Evolutionary conservation across 306 rosid species (phyloP).

Genomic region (Inga leiocalycina): DNA sequence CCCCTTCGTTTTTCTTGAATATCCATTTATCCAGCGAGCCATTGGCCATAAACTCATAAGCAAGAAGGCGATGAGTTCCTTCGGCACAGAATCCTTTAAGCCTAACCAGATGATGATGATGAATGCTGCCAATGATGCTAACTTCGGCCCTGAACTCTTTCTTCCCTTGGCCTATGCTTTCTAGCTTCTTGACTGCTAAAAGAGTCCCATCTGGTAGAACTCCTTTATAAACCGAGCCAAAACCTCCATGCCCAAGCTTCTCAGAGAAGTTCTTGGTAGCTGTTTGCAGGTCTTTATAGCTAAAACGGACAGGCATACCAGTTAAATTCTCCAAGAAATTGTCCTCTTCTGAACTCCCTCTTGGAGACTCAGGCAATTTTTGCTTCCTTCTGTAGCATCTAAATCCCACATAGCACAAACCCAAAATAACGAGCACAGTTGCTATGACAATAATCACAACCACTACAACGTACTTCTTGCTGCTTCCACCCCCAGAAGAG

Average conservation of each 20-base stretch:
- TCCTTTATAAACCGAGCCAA: slow-evolving; percentile 90
- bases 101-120: slow-evolving; percentile 83
- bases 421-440: slow-evolving; percentile 52
- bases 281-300: slow-evolving; percentile 65
- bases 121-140: slow-evolving; percentile 93
- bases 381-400: slow-evolving; percentile 51
- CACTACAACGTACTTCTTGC: slow-evolving; percentile 44
- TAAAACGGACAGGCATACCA: slow-evolving; percentile 78
- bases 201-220: slow-evolving; percentile 69
- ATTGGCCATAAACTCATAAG: slow-evolving; percentile 83
- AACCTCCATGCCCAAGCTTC: slow-evolving; percentile 94
- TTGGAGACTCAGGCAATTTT: slow-evolving; percentile 46
- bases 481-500: slow-evolving; percentile 37
- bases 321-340: slow-evolving; percentile 76
- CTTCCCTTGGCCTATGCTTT: slow-evolving; percentile 92
- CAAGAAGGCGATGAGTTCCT: slow-evolving; percentile 79
- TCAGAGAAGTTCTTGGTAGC: slow-evolving; percentile 80
- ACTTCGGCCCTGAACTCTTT: slow-evolving; percentile 95
- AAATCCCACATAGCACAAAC: slow-evolving; percentile 53
- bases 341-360: slow-evolving; percentile 76
- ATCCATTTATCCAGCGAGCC: slow-evolving; percentile 90
- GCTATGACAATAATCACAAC: slow-evolving; percentile 57
- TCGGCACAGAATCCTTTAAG: slow-evolving; percentile 88
- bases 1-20: slow-evolving; percentile 59
- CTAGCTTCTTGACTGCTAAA: slow-evolving; percentile 89